A percentile compares a stretch with the other conserved stretches of the same genome.
These are phyloP conservation scores for Hypoxylon sp. DNA, from an alignment of 2,329 filamentous ascomycete species.

Conservation along the genomic window DNA sequence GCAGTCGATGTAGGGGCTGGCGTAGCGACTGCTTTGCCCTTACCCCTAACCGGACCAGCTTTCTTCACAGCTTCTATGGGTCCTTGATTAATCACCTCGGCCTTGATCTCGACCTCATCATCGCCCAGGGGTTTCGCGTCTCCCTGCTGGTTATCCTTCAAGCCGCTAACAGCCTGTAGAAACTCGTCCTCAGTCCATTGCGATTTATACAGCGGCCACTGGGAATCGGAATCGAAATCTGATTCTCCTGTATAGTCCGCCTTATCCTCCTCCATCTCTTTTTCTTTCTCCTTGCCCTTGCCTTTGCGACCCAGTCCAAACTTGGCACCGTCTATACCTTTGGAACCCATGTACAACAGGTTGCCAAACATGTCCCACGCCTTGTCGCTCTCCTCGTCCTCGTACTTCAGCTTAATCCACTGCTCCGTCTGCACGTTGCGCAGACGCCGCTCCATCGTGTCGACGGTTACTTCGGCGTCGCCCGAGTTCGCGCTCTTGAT, in stretches of 20 bases:
- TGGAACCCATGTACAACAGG: conserved; percentile 68
- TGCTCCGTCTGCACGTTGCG: conserved; percentile 83
- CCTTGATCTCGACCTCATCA: conserved; percentile 47
- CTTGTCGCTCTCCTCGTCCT: conserved; percentile 82
- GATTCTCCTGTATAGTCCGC: conserved; percentile 7
- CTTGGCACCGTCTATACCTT: neutral
- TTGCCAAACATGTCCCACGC: conserved; percentile 84
- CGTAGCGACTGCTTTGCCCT: conserved; percentile 47
- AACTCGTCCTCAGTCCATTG: conserved; percentile 53
- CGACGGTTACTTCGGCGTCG: conserved; percentile 71
- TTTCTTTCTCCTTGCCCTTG: conserved; percentile 39
- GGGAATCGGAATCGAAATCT: neutral
- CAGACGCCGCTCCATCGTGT: conserved; percentile 82
- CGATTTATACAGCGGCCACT: conserved; percentile 44
- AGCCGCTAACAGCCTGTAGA: conserved; percentile 53
- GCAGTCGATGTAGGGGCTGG: conserved; percentile 27
- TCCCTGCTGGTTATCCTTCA: conserved; percentile 49
- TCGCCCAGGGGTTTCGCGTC: conserved; percentile 41
- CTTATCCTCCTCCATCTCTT: neutral
- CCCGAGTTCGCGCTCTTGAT: conserved; percentile 82
- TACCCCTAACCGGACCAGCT: conserved; percentile 43
- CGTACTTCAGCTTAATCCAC: conserved; percentile 85
- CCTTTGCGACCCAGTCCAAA: conserved; percentile 39
- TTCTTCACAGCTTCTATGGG: conserved; percentile 29
- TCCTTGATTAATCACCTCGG: conserved; percentile 22